Base-by-base conservation (phyloP, 331 rosid species). In the Acacia pycnantha region DNA sequence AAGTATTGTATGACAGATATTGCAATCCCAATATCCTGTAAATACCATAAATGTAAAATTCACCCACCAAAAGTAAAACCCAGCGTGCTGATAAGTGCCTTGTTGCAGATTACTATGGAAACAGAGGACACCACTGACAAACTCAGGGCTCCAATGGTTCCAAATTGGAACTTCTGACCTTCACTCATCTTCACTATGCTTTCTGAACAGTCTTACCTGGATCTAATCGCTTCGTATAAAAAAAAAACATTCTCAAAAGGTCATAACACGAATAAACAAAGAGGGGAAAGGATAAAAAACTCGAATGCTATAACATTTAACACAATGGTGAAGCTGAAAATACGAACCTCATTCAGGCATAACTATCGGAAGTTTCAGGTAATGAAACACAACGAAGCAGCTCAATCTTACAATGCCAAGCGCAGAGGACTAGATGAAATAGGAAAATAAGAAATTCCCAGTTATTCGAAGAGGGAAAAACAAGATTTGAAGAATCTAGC, bases 81-180 rank as follows among this genome's bases (percentile, higher is more conserved):
- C 79, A 91, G 29, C 8, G 94, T 33, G 81, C 97, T 92, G 82
- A 94, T 90, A 79, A 94, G 74, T 8, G 95, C 93, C 88, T 90
- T 92, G 81, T 94, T 90, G 75, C 98, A 92, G 70, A 94, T 90
- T 82, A 94, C 97, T 64, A 94, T 91, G 10, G 98, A 92, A 68
- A 93, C 98, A 0, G 97, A 93, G 2, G 98, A 93, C 15, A 90
- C 91, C 79, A 94, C 98, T 0, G 98, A 92, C 62, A 94, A 84
- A 82, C 88, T 78, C 90, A 94, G 81, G 26, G 98, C 98, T 51
- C 95, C 98, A 1, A 89, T 73, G 13, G 98, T 94, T 68, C 98
- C 97, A 73, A 94, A 69, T 85, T 92, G 98, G 78, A 86, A 90
- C 62, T 79, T 89, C 94, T 21, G 73, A 40, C 91, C 90, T 76